Percentiles rank a stretch among this genome's conserved stretches.
phyloP scores from a whole-genome alignment of 2,329 filamentous ascomycete genomes.

The Saccharata proteae region DNA sequence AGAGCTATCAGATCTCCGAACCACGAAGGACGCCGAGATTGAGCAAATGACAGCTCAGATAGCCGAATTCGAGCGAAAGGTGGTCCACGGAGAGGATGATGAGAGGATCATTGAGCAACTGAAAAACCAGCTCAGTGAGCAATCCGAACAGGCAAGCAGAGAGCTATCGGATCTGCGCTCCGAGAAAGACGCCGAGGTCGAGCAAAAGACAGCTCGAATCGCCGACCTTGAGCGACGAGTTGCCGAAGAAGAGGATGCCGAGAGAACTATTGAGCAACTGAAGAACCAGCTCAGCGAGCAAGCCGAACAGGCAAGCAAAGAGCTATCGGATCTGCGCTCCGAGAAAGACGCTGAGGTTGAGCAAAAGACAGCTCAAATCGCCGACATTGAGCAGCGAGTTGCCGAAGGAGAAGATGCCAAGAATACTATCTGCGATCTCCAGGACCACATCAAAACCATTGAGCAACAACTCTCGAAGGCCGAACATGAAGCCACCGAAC shows the following conservation, averaged over 20 bases:
- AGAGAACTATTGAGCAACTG: constrained; percentile 5
- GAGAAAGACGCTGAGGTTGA: constrained; percentile 7
- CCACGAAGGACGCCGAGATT: too few species aligned
- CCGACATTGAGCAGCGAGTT: background rate
- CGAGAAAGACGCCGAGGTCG: background rate
- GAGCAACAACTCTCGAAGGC: too few species aligned
- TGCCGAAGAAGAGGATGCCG: constrained; percentile 5
- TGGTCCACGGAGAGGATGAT: constrained; percentile 4
- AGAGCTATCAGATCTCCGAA: too few species aligned
- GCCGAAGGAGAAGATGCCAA: background rate
- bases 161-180: constrained; percentile 2
- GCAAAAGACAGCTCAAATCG: constrained; percentile 4
- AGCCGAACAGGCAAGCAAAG: constrained; percentile 5
- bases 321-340: too few species aligned
- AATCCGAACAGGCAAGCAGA: constrained; percentile 6
- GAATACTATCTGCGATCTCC: too few species aligned
- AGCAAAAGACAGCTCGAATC: background rate
- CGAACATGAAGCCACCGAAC: background rate
- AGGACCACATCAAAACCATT: too few species aligned
- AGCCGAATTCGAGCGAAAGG: constrained; percentile 4
- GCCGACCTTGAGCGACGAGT: constrained; percentile 3
- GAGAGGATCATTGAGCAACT: constrained; percentile 4
- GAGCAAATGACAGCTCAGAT: constrained; percentile 4
- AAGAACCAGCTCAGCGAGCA: too few species aligned
- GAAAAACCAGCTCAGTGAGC: too few species aligned